Evolutionary conservation across 208 protist species (phyloP).

Genomic region (Leishmania amazonensis): DNA sequence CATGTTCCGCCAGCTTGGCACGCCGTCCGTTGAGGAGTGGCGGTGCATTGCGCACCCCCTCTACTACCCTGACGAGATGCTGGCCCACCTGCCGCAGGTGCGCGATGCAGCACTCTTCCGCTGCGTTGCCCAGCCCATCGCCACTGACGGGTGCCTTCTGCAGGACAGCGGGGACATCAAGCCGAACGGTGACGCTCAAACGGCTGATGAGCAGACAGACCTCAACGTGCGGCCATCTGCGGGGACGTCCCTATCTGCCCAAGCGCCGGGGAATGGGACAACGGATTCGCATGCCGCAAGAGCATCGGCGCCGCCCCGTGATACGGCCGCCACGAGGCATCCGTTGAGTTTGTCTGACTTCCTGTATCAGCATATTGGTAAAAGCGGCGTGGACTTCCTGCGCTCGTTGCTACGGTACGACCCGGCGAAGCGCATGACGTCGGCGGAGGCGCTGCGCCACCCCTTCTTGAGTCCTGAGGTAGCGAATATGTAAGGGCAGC

Average conservation of each 20-base stretch:
- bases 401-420: constrained; percentile 51
- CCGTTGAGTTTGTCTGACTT: constrained; percentile 11
- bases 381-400: constrained; percentile 52
- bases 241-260: not conserved
- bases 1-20: constrained; percentile 96
- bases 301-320: not conserved
- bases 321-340: not conserved
- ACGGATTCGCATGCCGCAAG: not conserved
- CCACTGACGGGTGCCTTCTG: not conserved
- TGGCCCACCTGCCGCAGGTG: constrained; percentile 80
- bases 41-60: constrained; percentile 95
- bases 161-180: constrained; percentile 16
- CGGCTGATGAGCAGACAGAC: not conserved
- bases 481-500: not conserved
- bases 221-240: not conserved
- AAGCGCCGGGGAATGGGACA: not conserved
- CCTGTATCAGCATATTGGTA: constrained; percentile 28
- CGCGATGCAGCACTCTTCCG: constrained; percentile 21
- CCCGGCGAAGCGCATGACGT: constrained; percentile 49
- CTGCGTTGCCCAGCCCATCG: not conserved
- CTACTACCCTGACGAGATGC: constrained; percentile 91
- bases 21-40: constrained; percentile 94
- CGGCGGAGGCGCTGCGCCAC: constrained; percentile 55
- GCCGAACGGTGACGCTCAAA: constrained; percentile 1
- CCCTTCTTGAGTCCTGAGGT: constrained; percentile 24